Evolutionary conservation across 371 early-diverging fungal genomes (phyloP).

Genomic region (Mycotypha africana): DNA sequence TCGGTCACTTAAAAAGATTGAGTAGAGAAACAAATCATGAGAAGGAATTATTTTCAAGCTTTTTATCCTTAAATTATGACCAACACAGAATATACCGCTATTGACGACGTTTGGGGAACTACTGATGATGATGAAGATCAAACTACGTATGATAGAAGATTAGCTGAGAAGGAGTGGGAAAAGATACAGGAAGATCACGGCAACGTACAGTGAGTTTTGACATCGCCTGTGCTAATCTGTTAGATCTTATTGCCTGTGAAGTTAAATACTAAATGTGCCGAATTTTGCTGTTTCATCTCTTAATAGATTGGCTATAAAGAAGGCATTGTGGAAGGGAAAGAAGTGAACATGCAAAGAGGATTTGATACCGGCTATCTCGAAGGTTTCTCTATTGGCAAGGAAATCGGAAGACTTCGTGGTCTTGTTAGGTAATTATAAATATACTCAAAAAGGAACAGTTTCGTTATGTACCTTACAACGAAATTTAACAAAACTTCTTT

Average conservation of each 20-base stretch:
- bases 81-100: too few species aligned
- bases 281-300: too few species aligned
- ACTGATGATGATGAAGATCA: constrained; percentile 24
- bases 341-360: constrained; percentile 54
- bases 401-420: constrained; percentile 49
- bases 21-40: too few species aligned
- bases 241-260: not conserved
- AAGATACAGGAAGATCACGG: constrained; percentile 50
- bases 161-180: constrained; percentile 54
- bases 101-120: constrained; percentile 44
- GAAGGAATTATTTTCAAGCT: too few species aligned
- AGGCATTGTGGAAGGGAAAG: constrained; percentile 61
- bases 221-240: not conserved
- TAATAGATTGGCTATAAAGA: constrained; percentile 62
- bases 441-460: too few species aligned
- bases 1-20: too few species aligned
- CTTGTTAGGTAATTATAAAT: constrained; percentile 29
- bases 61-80: too few species aligned
- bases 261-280: too few species aligned
- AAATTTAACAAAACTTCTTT: not conserved
- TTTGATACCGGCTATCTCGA: constrained; percentile 57
- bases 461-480: too few species aligned
- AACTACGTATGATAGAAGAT: constrained; percentile 33
- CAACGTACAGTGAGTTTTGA: constrained; percentile 32
- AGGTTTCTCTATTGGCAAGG: constrained; percentile 40